Conservation (phyloP, 2,329 filamentous ascomycete species). For the Neophaeococcomyces mojaviensis region DNA sequence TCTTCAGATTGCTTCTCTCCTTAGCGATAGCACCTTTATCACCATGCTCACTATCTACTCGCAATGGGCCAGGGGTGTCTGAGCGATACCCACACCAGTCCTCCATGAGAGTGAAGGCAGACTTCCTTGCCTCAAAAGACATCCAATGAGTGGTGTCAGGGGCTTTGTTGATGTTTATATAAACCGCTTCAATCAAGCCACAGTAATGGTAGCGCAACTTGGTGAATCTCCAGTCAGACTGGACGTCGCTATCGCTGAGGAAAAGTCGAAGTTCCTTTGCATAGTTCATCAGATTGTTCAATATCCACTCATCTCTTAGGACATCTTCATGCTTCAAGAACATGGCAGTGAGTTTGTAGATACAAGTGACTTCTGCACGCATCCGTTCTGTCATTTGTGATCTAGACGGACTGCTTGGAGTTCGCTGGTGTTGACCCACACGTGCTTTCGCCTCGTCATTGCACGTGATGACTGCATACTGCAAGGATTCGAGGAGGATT, state of each 20-base stretch:
- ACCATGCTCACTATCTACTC: constrained; percentile 78
- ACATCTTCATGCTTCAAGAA: constrained; percentile 74
- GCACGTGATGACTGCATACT: constrained; percentile 76
- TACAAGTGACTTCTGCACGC: constrained; percentile 88
- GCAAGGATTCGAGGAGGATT: constrained; percentile 79
- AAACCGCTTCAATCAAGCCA: constrained; percentile 84
- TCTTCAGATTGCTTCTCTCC: constrained; percentile 85
- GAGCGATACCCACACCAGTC: constrained; percentile 73
- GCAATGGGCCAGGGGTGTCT: constrained; percentile 48
- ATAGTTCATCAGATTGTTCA: constrained; percentile 81
- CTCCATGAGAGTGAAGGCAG: constrained; percentile 93
- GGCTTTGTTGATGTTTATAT: constrained; percentile 80
- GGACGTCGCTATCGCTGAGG: constrained; percentile 87
- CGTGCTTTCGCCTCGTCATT: constrained; percentile 81
- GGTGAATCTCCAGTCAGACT: constrained; percentile 91
- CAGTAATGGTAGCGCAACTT: constrained; percentile 89
- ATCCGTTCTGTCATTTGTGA: constrained; percentile 79
- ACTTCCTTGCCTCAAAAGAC: constrained; percentile 93
- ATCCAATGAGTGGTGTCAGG: constrained; percentile 87
- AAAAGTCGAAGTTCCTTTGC: constrained; percentile 90
- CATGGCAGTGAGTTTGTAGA: constrained; percentile 88
- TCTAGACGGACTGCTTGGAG: constrained; percentile 70
- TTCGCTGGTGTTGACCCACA: constrained; percentile 68
- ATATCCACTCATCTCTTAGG: constrained; percentile 79
- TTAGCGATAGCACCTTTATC: constrained; percentile 91